Percentiles rank a stretch among this genome's conserved stretches.
Conservation (phyloP, 1,284 basidiomycete genomes). For the Ceratobasidium sp. region DNA sequence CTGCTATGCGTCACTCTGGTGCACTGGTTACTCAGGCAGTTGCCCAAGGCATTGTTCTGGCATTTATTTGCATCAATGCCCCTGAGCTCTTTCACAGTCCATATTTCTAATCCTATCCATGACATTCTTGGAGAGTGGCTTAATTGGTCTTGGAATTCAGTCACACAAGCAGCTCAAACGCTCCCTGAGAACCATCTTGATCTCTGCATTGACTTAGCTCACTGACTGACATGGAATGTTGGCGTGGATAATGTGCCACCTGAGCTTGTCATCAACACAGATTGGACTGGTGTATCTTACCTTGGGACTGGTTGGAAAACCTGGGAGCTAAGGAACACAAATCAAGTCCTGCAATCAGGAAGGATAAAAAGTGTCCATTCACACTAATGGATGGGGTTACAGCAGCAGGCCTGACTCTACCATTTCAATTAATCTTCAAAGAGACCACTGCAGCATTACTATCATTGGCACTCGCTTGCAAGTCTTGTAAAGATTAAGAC, state of each 20-base stretch:
- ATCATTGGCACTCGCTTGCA: neutral
- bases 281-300: constrained; percentile 19
- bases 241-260: neutral
- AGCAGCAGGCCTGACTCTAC: neutral
- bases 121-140: constrained; percentile 8
- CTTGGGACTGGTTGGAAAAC: constrained; percentile 2
- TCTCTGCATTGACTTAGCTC: constrained; percentile 23
- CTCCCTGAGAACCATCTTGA: constrained; percentile 18
- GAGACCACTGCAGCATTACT: neutral
- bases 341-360: constrained; percentile 8
- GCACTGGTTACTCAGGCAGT: neutral
- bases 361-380: constrained; percentile 22
- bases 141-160: constrained; percentile 32
- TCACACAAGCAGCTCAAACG: constrained; percentile 43
- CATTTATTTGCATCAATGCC: neutral
- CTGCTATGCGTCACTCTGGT: neutral
- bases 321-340: neutral
- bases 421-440: constrained; percentile 16
- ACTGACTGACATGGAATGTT: constrained; percentile 19
- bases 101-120: constrained; percentile 6
- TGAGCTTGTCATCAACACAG: constrained; percentile 10
- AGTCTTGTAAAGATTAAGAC: neutral
- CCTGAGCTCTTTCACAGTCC: constrained; percentile 8
- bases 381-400: constrained; percentile 18
- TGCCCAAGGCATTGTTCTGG: neutral